Conservation (phyloP, 352 stramenopile genomes). For the Pythium aquatile region DNA sequence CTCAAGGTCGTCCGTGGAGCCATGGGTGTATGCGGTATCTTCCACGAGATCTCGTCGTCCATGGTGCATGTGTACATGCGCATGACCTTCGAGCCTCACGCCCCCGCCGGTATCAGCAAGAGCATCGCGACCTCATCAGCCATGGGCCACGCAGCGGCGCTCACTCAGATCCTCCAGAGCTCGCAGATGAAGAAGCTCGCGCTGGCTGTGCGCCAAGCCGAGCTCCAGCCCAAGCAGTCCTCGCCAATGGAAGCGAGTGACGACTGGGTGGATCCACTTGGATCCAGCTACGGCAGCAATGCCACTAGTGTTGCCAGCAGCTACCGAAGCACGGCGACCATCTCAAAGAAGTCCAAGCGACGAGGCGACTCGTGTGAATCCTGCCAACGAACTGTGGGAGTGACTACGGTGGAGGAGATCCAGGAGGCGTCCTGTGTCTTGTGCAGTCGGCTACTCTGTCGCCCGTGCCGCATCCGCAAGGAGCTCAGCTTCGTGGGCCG, state of each 20-base stretch:
- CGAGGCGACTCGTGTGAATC: constrained; percentile 5
- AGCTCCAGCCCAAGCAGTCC: background rate
- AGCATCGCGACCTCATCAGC: constrained; percentile 39
- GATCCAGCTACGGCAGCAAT: constrained; percentile 15
- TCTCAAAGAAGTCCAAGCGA: background rate
- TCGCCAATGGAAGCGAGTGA: constrained; percentile 14
- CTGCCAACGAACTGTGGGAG: background rate
- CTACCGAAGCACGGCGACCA: background rate
- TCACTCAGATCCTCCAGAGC: constrained; percentile 34
- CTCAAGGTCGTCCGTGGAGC: constrained; percentile 39
- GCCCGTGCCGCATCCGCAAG: constrained; percentile 14
- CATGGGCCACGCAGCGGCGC: constrained; percentile 33
- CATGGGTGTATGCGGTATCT: constrained; percentile 53
- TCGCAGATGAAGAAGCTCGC: constrained; percentile 55
- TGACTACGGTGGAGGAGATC: background rate
- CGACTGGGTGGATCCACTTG: constrained; percentile 11
- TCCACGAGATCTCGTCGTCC: constrained; percentile 39
- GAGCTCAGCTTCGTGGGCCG: constrained; percentile 21
- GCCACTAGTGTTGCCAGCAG: constrained; percentile 10
- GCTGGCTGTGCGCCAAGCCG: constrained; percentile 38
- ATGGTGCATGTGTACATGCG: constrained; percentile 50
- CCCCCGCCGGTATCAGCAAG: constrained; percentile 34
- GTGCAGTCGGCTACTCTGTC: constrained; percentile 13
- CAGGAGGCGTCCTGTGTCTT: constrained; percentile 9
- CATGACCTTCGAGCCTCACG: constrained; percentile 51